Conservation (phyloP, 352 stramenopile genomes). For the Thalassiosira livingstoniorum region DNA sequence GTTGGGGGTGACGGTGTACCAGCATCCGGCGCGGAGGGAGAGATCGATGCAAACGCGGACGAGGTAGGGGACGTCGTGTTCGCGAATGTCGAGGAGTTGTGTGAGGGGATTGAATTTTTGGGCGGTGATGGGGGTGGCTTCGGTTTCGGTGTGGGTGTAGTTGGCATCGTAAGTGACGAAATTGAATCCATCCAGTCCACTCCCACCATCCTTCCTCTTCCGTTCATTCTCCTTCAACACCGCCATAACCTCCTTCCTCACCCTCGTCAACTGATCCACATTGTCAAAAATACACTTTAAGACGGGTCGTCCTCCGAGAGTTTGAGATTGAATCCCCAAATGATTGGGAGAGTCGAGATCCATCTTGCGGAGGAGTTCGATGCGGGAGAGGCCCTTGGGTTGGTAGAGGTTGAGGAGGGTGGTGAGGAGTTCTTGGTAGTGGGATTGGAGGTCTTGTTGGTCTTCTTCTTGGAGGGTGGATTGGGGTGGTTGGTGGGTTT, state of each 20-base stretch:
- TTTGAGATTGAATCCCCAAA: conserved; percentile 56
- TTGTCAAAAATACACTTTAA: conserved; percentile 85
- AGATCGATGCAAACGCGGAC: conserved; percentile 96
- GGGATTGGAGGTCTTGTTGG: conserved; percentile 87
- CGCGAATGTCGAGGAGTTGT: conserved; percentile 91
- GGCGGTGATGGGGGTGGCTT: conserved; percentile 1
- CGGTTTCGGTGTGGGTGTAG: conserved; percentile 22
- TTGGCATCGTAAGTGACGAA: conserved; percentile 57
- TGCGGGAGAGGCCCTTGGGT: conserved; percentile 48
- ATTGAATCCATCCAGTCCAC: neutral
- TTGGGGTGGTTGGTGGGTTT: conserved; percentile 75
- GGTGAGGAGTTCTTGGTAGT: conserved; percentile 87
- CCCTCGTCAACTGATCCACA: conserved; percentile 73
- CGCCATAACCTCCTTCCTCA: conserved; percentile 74
- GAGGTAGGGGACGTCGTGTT: conserved; percentile 99
- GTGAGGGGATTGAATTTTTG: conserved; percentile 68
- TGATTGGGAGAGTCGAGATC: conserved; percentile 81
- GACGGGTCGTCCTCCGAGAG: conserved; percentile 57
- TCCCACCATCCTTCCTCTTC: conserved; percentile 30
- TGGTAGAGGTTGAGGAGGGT: conserved; percentile 70
- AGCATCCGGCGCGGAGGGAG: conserved; percentile 95
- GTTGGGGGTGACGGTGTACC: conserved; percentile 93
- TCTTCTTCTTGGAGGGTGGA: conserved; percentile 82
- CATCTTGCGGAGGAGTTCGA: conserved; percentile 68
- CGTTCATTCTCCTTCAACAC: conserved; percentile 64